Percentiles rank a stretch among this genome's conserved stretches.
phyloP scores from a whole-genome alignment of 1,284 basidiomycete genomes.

The Fistulinella cinereoalba region DNA sequence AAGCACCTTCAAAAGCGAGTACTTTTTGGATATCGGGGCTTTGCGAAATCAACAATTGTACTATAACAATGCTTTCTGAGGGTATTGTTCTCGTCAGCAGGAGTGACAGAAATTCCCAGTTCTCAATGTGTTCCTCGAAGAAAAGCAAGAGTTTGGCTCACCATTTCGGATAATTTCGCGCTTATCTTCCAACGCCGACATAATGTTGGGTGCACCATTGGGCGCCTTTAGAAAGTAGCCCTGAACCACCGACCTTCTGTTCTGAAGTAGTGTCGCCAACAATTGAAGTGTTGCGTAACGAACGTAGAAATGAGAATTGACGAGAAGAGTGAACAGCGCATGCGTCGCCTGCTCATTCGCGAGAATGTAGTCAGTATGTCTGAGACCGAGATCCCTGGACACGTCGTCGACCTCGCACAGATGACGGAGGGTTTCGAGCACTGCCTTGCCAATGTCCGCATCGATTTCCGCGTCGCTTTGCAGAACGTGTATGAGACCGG shows the following conservation, averaged over 20 bases:
- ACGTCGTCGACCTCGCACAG: constrained; percentile 71
- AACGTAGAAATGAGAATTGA: constrained; percentile 77
- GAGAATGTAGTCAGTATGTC: constrained; percentile 71
- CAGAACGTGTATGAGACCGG: constrained; percentile 76
- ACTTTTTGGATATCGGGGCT: constrained; percentile 97
- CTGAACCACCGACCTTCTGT: constrained; percentile 80
- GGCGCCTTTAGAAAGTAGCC: constrained; percentile 84
- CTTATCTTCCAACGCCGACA: constrained; percentile 75
- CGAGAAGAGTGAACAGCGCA: constrained; percentile 76
- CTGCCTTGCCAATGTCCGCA: constrained; percentile 85
- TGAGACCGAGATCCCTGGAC: constrained; percentile 61
- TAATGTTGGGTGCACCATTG: constrained; percentile 69
- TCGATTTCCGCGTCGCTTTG: constrained; percentile 87
- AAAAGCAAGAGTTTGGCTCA: constrained; percentile 34
- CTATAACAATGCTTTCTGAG: constrained; percentile 77
- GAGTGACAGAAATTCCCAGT: not conserved
- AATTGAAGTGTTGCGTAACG: constrained; percentile 87
- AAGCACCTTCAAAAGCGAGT: constrained; percentile 94
- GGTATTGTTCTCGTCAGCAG: constrained; percentile 20
- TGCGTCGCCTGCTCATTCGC: constrained; percentile 72
- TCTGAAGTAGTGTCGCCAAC: constrained; percentile 75
- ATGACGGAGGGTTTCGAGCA: constrained; percentile 79
- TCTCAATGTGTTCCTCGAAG: not conserved
- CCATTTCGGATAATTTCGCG: constrained; percentile 84
- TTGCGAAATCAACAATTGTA: constrained; percentile 80